Evolutionary conservation across 1,284 basidiomycete genomes (phyloP), one percentile per base, ranked within the genome.

Genomic region (Pseudozyma pruni): DNA sequence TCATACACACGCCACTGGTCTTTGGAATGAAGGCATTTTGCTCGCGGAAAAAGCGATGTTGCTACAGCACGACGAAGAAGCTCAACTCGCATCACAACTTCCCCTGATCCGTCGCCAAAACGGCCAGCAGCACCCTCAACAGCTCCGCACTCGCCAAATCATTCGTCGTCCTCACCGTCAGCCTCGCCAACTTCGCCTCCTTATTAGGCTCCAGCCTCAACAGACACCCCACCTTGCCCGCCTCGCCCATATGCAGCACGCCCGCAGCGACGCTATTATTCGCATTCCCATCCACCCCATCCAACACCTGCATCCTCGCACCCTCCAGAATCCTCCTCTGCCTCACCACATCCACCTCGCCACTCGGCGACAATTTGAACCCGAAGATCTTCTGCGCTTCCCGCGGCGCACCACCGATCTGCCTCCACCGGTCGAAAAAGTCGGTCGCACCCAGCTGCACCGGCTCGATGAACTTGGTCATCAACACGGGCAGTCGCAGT

Each of bases 341-440:
- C 80, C 88, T 89, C 10, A 84, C 85, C 14, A 89, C 81, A 80
- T 98, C 92, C 43, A 97, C 84, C 46, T 91, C 87, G 5, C 90
- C 91, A 1, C 45, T 23, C 8, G 84, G 85, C 1, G 48, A 47
- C 25, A 96, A 84, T 39, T 85, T 84, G 72, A 98, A 90, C 0
- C 90, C 88, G 84, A 97, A 96, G 63, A 98, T 88, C 61, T 85
- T 84, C 83, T 98, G 96, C 17, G 91, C 88, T 85, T 99, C 96
- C 53, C 94, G 87, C 22, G 94, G 70, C 25, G 94, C 87, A 1
- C 93, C 94, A 17, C 95, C 95, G 57, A 98, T 97, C 76, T 97
- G 85, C 83, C 93, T 93, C 96, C 96, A 99, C 51, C 96, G 87
- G 83, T 97, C 94, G 83, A 98, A 98, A 86, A 98, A 98, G 73